phyloP scores from a whole-genome alignment of 1,284 basidiomycete species.

The Filobasidium uniguttulatum region DNA sequence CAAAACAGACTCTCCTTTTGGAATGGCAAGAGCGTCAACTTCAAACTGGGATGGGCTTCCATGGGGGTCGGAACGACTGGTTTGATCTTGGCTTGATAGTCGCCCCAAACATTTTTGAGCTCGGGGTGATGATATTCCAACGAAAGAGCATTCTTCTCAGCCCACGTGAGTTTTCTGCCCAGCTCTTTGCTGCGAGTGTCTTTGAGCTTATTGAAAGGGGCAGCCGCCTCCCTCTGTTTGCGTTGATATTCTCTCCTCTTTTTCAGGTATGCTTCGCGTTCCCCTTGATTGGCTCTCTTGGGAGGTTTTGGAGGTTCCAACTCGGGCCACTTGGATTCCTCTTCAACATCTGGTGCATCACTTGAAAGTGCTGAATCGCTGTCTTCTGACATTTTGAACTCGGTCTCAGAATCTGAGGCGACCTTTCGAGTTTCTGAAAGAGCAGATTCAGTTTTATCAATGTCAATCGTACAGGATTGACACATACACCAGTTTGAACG shows the following conservation, averaged over 20 bases:
- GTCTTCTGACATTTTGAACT: background rate
- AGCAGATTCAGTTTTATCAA: too few species aligned
- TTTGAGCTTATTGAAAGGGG: conserved; percentile 40
- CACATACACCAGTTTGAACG: too few species aligned
- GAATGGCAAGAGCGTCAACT: conserved; percentile 48
- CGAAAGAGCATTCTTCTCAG: conserved; percentile 59
- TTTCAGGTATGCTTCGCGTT: conserved; percentile 1
- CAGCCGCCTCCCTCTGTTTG: conserved; percentile 11
- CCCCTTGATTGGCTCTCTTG: background rate
- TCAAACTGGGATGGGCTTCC: conserved; percentile 66
- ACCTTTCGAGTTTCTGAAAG: too few species aligned
- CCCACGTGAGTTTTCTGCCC: conserved; percentile 61
- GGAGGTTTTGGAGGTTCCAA: background rate
- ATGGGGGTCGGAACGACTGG: conserved; percentile 55
- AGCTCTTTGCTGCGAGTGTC: conserved; percentile 43
- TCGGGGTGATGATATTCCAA: conserved; percentile 51
- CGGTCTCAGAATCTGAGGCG: too few species aligned
- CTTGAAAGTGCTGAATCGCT: background rate
- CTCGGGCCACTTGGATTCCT: background rate
- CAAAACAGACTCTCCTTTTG: conserved; percentile 88
- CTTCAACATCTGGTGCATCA: background rate
- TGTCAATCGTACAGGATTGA: too few species aligned
- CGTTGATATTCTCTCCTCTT: background rate
- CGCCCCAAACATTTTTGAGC: conserved; percentile 74
- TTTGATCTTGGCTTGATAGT: conserved; percentile 54